phyloP scores from a whole-genome alignment of 768 basidiomycete species.

The Tulasnella sp. region DNA sequence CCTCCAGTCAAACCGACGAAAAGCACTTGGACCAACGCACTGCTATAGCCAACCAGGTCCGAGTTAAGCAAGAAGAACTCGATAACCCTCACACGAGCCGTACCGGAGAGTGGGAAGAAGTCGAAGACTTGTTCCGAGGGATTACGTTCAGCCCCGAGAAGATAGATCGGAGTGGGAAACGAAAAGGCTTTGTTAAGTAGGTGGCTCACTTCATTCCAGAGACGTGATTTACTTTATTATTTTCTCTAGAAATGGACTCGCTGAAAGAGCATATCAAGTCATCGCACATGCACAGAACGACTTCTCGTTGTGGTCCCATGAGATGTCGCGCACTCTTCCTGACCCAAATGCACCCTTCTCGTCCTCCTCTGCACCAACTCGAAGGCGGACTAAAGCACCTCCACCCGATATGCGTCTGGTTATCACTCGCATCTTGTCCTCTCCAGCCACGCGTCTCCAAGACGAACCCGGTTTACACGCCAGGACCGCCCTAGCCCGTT shows the following conservation, averaged over 20 bases:
- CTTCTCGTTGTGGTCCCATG: conserved; percentile 10
- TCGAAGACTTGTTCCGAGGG: neutral
- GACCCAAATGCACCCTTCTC: neutral
- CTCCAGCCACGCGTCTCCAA: neutral
- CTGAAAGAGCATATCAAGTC: conserved; percentile 4
- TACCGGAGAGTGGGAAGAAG: neutral
- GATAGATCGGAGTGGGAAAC: conserved; percentile 1
- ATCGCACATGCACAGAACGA: conserved; percentile 5
- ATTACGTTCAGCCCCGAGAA: conserved; percentile 10
- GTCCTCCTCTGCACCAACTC: neutral
- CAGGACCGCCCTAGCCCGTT: neutral
- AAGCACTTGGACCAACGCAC: neutral
- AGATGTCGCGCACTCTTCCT: neutral
- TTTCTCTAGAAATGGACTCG: conserved; percentile 4
- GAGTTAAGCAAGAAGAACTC: conserved; percentile 1
- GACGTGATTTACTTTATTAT: no score
- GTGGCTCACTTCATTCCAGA: neutral
- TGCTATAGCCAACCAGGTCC: neutral
- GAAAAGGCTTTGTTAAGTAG: neutral
- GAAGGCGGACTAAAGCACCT: neutral
- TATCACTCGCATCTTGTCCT: neutral
- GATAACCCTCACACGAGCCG: neutral
- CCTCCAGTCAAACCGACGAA: neutral
- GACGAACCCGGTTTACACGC: neutral
- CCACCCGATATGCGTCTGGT: neutral